Conservation (phyloP, 768 basidiomycete genomes). For the Baorangia bicolor region DNA sequence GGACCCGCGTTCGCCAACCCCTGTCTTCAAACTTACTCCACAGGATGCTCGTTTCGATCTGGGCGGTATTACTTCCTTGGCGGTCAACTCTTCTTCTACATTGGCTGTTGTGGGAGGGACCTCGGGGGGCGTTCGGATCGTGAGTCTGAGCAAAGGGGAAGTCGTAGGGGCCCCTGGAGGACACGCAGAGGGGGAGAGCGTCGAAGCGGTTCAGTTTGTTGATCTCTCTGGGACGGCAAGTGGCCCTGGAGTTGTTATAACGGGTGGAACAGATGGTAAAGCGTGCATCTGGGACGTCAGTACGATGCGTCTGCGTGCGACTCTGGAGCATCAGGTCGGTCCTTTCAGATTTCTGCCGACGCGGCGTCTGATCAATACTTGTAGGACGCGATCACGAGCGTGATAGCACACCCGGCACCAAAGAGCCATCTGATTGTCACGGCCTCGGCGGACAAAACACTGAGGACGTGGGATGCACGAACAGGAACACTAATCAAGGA, state of each 20-base stretch:
- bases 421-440: conserved; percentile 79
- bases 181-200: conserved; percentile 83
- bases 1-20: conserved; percentile 81
- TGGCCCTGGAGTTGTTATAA: conserved; percentile 62
- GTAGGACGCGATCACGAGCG: conserved; percentile 84
- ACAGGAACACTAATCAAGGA: conserved; percentile 75
- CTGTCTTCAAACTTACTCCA: conserved; percentile 77
- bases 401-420: conserved; percentile 73
- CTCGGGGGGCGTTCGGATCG: conserved; percentile 79
- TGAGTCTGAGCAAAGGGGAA: conserved; percentile 86
- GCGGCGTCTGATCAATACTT: conserved; percentile 7
- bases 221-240: conserved; percentile 61
- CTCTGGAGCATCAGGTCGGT: conserved; percentile 78
- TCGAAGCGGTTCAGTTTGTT: conserved; percentile 84
- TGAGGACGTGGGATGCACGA: conserved; percentile 92
- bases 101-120: conserved; percentile 90
- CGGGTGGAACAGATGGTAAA: conserved; percentile 92
- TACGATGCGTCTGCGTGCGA: conserved; percentile 81
- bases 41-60: conserved; percentile 73
- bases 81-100: conserved; percentile 81
- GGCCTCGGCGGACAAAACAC: conserved; percentile 80
- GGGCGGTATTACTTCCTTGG: conserved; percentile 84
- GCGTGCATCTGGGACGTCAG: conserved; percentile 92
- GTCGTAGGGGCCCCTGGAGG: conserved; percentile 76
- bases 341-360: not conserved